Base-by-base conservation (phyloP, 345 rosid genomes). In the Cardamine occulta region DNA sequence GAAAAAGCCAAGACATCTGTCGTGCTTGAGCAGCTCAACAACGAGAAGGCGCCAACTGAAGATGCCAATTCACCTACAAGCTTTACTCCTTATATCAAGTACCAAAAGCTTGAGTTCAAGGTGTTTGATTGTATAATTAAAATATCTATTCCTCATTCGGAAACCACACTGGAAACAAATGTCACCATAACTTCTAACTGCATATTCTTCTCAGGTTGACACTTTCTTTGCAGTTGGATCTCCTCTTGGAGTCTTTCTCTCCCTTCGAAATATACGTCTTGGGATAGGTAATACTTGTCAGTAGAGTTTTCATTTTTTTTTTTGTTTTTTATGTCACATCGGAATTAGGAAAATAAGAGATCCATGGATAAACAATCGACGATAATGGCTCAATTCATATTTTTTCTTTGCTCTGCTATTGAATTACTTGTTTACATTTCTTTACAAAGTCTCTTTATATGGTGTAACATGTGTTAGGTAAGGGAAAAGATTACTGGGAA, bases 161-260 rank as follows among this genome's bases (percentile, higher is more conserved):
- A n/a, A 21, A 44, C 18, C 32, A 59, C 65, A 52, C 28, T 47
- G 47, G 29, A 31, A 21, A 14, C 51, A 45, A 32, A 12, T 53
- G 37, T 61, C 31, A 31, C 13, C 24, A 24, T 48, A 65, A 70
- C 49, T 68, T 42, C 8, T 60, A 68, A 48, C 74, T 57, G 21
- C 59, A 35, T 47, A 35, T 81, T 18, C 35, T 49, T 8, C 51
- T 19, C 81, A 95, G 99, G 96, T 95, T 70, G 98, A 95, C 80
- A 95, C 99, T 35, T 95, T 92, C 82, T 95, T 89, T 79, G 99
- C 99, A 10, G 99, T 95, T 81, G 99, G 99, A 75, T 92, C 99
- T 17, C 99, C 99, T 73, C 89, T 95, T 66, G 98, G 99, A 78
- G 98, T 92, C 81, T 95, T 95, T 80, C 98, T 95, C 53, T 86